Evolutionary conservation across 1,284 basidiomycete species (phyloP).

Genomic region (Boletus holoroseus): DNA sequence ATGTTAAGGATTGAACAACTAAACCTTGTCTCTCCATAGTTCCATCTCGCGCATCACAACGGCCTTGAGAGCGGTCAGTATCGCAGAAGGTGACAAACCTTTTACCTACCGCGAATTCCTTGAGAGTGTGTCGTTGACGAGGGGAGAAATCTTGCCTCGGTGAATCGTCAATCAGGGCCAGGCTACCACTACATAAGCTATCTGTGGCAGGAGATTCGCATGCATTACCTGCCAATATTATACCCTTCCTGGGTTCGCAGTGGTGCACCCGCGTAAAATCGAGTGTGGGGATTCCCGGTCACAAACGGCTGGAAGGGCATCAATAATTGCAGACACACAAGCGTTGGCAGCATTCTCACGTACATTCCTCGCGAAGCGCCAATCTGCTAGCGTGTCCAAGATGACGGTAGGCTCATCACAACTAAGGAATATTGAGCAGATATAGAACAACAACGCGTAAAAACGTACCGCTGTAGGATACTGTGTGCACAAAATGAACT

Average conservation of each 20-base stretch:
- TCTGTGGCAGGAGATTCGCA: constrained; percentile 2
- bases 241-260: constrained; percentile 83
- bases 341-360: constrained; percentile 19
- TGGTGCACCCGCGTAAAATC: constrained; percentile 92
- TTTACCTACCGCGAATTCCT: constrained; percentile 74
- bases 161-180: constrained; percentile 82
- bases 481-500: constrained; percentile 80
- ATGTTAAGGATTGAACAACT: constrained; percentile 11
- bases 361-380: constrained; percentile 82
- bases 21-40: constrained; percentile 86
- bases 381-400: constrained; percentile 75
- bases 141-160: constrained; percentile 85
- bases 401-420: constrained; percentile 86
- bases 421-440: constrained; percentile 35
- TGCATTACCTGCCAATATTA: constrained; percentile 76
- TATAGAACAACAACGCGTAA: not conserved
- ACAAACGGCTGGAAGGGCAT: constrained; percentile 62
- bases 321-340: not conserved
- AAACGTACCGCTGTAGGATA: constrained; percentile 68
- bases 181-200: constrained; percentile 36
- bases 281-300: constrained; percentile 57
- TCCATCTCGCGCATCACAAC: constrained; percentile 97
- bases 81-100: not conserved
- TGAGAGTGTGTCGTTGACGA: constrained; percentile 84
- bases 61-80: constrained; percentile 39